Percentiles rank a stretch among this genome's conserved stretches.
Conservation (phyloP, 2,329 filamentous ascomycete species). For the Rhexocercosporidium sp. region DNA sequence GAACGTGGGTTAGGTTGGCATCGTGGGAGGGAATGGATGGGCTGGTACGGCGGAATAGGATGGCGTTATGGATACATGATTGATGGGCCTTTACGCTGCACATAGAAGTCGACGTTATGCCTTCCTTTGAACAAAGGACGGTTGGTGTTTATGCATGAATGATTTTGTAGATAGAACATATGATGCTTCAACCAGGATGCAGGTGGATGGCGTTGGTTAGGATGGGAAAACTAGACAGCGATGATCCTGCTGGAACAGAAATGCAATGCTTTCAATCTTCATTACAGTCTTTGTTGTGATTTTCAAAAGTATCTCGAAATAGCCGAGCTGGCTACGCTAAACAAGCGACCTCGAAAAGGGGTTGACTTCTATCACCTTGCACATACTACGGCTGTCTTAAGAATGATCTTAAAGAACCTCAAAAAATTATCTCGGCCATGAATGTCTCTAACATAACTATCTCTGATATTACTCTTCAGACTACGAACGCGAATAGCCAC, state of each 20-base stretch:
- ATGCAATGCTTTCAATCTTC: neutral
- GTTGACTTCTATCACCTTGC: neutral
- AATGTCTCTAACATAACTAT: too few species aligned
- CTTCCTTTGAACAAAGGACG: neutral
- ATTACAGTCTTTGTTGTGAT: conserved; percentile 1
- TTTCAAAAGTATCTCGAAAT: neutral
- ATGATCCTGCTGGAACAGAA: neutral
- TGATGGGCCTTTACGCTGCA: conserved; percentile 3
- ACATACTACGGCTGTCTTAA: neutral
- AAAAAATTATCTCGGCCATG: too few species aligned
- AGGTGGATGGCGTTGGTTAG: neutral
- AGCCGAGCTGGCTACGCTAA: conserved; percentile 5
- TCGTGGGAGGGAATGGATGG: neutral
- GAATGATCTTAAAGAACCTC: neutral
- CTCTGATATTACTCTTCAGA: too few species aligned
- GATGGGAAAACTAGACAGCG: conserved; percentile 1
- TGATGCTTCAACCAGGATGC: neutral
- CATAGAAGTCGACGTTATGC: neutral
- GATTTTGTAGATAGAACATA: conserved; percentile 2
- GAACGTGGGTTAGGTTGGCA: neutral
- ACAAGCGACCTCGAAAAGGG: neutral
- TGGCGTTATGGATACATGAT: neutral
- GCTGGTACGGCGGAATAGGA: neutral
- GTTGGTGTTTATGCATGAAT: neutral
- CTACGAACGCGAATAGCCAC: too few species aligned